These are phyloP conservation scores for Cryptosporidium viatorum DNA, from an alignment of 169 alveolate species.

Conservation along the genomic window DNA sequence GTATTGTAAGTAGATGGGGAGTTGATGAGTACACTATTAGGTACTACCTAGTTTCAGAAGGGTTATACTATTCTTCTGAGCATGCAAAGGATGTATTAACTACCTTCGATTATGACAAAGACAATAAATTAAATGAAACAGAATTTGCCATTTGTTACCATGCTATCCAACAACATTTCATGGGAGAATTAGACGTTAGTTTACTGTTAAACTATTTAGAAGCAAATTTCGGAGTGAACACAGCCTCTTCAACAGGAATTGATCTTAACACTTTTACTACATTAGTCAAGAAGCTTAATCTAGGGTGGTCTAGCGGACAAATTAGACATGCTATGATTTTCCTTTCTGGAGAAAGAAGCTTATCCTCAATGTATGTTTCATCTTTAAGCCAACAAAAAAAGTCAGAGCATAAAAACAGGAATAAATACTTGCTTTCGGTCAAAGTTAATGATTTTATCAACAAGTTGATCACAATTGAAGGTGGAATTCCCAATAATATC, in stretches of 20 bases:
- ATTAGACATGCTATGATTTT: slow-evolving; percentile 72
- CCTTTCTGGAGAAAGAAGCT: slow-evolving; percentile 50
- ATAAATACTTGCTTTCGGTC: slow-evolving; percentile 41
- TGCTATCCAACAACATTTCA: slow-evolving; percentile 66
- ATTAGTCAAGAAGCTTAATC: slow-evolving; percentile 33
- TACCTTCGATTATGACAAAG: slow-evolving; percentile 62
- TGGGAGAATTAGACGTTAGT: slow-evolving; percentile 67
- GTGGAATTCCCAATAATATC: slow-evolving; percentile 69
- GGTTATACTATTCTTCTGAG: slow-evolving; percentile 53
- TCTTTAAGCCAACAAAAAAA: slow-evolving; percentile 3
- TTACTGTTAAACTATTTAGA: slow-evolving; percentile 51
- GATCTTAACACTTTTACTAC: slow-evolving; percentile 61
- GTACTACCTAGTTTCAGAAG: slow-evolving; percentile 61
- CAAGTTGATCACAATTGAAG: slow-evolving; percentile 52
- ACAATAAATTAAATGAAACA: slow-evolving; percentile 33
- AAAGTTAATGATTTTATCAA: slow-evolving; percentile 71
- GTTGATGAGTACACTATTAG: slow-evolving; percentile 44
- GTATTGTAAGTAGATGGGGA: slow-evolving; percentile 23
- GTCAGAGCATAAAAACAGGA: slow-evolving; percentile 8
- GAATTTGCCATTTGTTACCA: slow-evolving; percentile 63
- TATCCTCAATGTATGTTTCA: slow-evolving; percentile 29
- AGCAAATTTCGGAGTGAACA: slow-evolving; percentile 48
- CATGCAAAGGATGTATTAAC: slow-evolving; percentile 50
- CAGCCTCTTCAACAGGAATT: slow-evolving; percentile 70
- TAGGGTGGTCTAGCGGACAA: slow-evolving; percentile 74